Percentiles rank a stretch among this genome's conserved stretches.
Conservation (phyloP, 495 filamentous ascomycete genomes). For the Aspergillus asperescens region DNA sequence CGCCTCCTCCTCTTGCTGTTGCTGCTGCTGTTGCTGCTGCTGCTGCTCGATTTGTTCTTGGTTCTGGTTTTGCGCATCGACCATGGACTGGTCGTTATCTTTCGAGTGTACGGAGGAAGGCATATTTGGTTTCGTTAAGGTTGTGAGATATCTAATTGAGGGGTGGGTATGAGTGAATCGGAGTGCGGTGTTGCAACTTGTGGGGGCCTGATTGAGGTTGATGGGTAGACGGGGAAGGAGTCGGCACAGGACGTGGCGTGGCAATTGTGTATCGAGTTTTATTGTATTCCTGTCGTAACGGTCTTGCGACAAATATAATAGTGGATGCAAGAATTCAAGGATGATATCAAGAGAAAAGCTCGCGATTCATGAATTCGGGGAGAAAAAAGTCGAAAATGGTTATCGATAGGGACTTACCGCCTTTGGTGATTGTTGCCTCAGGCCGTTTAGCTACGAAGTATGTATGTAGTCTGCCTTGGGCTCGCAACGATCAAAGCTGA, state of each 20-base stretch:
- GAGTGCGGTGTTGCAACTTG: background rate
- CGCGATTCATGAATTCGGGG: background rate
- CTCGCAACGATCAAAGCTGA: too few species aligned
- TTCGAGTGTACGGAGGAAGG: slow-evolving; percentile 41
- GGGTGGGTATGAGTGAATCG: too few species aligned
- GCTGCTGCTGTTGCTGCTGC: too few species aligned
- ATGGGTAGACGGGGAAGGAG: background rate
- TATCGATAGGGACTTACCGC: slow-evolving; percentile 24
- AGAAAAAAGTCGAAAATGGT: slow-evolving; percentile 21
- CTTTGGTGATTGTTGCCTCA: slow-evolving; percentile 9
- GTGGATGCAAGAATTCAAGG: background rate
- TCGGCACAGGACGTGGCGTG: background rate
- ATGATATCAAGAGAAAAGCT: background rate
- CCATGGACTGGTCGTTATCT: slow-evolving; percentile 52
- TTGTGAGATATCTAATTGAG: too few species aligned
- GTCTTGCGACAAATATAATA: background rate
- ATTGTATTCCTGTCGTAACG: background rate
- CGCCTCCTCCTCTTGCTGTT: too few species aligned
- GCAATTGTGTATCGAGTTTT: background rate
- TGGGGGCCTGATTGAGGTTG: background rate
- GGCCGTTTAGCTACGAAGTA: too few species aligned
- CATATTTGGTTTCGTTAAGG: slow-evolving; percentile 28
- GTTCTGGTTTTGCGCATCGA: slow-evolving; percentile 40
- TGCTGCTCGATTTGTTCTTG: slow-evolving; percentile 36
- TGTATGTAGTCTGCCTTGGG: too few species aligned